phyloP scores from a whole-genome alignment of 2,329 filamentous ascomycete genomes.

The Colletotrichum chlorophyti region DNA sequence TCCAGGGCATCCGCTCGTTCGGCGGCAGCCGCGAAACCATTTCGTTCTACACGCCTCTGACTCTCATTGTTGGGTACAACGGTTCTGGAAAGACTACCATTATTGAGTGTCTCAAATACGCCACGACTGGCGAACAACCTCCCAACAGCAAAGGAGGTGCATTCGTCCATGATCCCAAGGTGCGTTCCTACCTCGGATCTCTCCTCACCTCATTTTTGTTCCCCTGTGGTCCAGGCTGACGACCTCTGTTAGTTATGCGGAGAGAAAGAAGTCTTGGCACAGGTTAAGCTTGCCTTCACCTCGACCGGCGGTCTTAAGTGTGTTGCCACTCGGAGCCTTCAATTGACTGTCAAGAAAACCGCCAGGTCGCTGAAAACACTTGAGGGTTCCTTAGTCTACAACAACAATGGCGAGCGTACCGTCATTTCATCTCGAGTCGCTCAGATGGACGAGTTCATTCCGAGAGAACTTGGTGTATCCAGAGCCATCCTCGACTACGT shows the following conservation, averaged over 20 bases:
- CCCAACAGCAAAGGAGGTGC: constrained; percentile 90
- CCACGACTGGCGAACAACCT: constrained; percentile 90
- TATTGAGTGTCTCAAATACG: constrained; percentile 98
- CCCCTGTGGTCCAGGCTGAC: constrained; percentile 5
- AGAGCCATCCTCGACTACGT: constrained; percentile 90
- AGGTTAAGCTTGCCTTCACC: constrained; percentile 89
- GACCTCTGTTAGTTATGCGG: constrained; percentile 68
- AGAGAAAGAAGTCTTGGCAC: constrained; percentile 87
- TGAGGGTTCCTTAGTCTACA: constrained; percentile 78
- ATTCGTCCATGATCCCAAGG: constrained; percentile 97
- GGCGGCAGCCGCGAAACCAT: constrained; percentile 77
- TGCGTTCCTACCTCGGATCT: constrained; percentile 38
- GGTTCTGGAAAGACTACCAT: constrained; percentile 98
- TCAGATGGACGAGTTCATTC: constrained; percentile 84
- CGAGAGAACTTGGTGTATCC: constrained; percentile 86
- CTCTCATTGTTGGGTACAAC: constrained; percentile 96
- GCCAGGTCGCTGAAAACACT: constrained; percentile 81
- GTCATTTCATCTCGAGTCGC: constrained; percentile 80
- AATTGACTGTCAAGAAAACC: constrained; percentile 86
- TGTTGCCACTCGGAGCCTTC: constrained; percentile 83
- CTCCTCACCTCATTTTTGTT: no score
- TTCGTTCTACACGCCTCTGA: constrained; percentile 87
- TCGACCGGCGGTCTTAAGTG: constrained; percentile 80
- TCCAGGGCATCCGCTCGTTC: constrained; percentile 86
- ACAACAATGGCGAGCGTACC: constrained; percentile 80